phyloP scores from a whole-genome alignment of 148 eudicot species.

The Silene latifolia region DNA sequence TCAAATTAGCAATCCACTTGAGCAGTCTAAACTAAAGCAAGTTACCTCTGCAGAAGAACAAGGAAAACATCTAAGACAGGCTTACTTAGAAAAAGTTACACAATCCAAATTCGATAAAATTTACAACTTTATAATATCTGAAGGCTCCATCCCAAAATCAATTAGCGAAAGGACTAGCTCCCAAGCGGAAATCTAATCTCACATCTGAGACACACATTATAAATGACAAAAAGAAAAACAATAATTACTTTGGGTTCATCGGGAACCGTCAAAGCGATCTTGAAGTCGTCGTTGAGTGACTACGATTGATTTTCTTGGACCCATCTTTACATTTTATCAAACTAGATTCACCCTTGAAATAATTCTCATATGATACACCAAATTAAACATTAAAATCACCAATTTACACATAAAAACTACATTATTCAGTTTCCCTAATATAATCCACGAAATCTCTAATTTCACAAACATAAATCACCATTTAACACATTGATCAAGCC shows the following conservation, averaged over 20 bases:
- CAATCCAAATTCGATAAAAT: neutral
- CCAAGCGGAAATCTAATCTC: neutral
- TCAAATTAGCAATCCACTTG: neutral
- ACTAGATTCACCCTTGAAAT: constrained; percentile 39
- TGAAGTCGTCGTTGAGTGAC: constrained; percentile 83
- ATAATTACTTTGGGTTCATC: constrained; percentile 80
- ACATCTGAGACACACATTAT: neutral
- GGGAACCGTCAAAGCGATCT: constrained; percentile 86
- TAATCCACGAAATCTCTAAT: too few species aligned
- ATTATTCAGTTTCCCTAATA: too few species aligned
- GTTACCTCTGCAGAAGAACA: constrained; percentile 48
- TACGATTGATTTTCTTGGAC: constrained; percentile 59
- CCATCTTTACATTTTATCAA: constrained; percentile 79
- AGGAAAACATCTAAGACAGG: constrained; percentile 43
- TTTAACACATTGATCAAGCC: too few species aligned
- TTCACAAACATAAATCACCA: too few species aligned
- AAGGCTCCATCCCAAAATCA: too few species aligned
- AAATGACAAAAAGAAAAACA: neutral
- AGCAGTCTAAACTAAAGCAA: neutral
- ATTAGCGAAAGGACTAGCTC: too few species aligned
- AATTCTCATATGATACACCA: constrained; percentile 50
- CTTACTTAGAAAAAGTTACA: too few species aligned
- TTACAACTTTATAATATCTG: too few species aligned
- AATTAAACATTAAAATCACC: neutral
- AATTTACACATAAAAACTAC: neutral